Percentiles rank a stretch among this genome's conserved stretches.
phyloP scores from a whole-genome alignment of 2,329 filamentous ascomycete species.

The Paraphoma sp. region DNA sequence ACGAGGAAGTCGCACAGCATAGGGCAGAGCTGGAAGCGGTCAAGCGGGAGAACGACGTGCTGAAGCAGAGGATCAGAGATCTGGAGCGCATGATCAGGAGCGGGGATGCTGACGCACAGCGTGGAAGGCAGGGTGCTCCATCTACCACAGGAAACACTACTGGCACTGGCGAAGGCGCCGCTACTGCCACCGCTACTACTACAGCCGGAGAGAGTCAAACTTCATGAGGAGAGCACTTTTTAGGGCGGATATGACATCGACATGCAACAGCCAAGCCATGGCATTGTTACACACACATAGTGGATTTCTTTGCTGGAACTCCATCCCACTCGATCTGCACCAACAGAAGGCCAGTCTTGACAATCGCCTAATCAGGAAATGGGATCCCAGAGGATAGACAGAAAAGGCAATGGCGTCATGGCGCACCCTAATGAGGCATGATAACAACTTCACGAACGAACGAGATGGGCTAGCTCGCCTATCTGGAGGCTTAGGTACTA shows the following conservation, averaged over 20 bases:
- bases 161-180: not conserved
- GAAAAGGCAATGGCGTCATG: conserved; percentile 3
- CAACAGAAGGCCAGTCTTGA: too few relatives aligned
- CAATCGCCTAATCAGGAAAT: not conserved
- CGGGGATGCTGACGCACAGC: conserved; percentile 31
- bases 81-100: conserved; percentile 51
- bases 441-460: conserved; percentile 6
- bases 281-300: conserved; percentile 8
- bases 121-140: conserved; percentile 40
- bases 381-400: not conserved
- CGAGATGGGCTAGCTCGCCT: not conserved
- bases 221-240: conserved; percentile 12
- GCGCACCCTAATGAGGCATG: conserved; percentile 9
- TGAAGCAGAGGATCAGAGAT: conserved; percentile 56
- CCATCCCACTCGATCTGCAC: not conserved
- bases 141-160: conserved; percentile 9
- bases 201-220: conserved; percentile 7
- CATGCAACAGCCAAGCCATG: conserved; percentile 14
- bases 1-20: conserved; percentile 53
- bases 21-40: conserved; percentile 56
- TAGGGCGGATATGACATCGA: conserved; percentile 10
- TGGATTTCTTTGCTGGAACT: not conserved
- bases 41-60: conserved; percentile 56
- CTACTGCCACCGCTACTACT: conserved; percentile 6
- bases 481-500: not conserved